Evolutionary conservation across 176 grass and related monocot species (phyloP).

Genomic region (Alopecurus myosuroides): DNA sequence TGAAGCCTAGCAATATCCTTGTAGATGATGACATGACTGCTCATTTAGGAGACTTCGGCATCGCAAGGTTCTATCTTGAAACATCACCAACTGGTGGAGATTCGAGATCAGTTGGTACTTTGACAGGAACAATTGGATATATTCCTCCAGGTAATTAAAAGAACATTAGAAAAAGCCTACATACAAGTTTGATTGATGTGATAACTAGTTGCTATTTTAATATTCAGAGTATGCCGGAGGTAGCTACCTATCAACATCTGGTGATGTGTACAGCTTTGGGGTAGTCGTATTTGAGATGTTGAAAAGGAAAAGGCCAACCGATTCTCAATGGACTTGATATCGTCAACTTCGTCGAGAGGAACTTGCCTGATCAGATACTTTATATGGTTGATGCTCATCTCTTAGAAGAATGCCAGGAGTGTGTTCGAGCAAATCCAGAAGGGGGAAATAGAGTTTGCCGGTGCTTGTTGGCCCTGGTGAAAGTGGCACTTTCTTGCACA

Average conservation of each 20-base stretch:
- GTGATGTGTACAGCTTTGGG: conserved; percentile 22
- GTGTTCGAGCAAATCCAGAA: neutral
- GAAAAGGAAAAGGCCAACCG: conserved; percentile 6
- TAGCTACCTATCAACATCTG: neutral
- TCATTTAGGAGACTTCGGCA: conserved; percentile 43
- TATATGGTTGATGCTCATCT: neutral
- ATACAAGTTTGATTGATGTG: too few relatives aligned
- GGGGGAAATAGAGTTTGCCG: neutral
- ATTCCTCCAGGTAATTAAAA: conserved; percentile 46
- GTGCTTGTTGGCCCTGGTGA: neutral
- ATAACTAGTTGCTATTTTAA: neutral
- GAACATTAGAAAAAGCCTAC: too few relatives aligned
- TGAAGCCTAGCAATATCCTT: conserved; percentile 51
- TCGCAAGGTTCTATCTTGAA: conserved; percentile 35
- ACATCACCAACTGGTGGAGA: neutral
- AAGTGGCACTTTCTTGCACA: conserved; percentile 15
- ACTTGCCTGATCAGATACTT: conserved; percentile 1
- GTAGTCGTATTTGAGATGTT: conserved; percentile 9
- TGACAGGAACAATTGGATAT: conserved; percentile 48
- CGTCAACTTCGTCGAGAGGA: neutral
- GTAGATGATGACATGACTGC: conserved; percentile 35
- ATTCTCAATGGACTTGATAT: conserved; percentile 6
- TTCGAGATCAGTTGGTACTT: neutral
- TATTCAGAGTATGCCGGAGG: conserved; percentile 7
- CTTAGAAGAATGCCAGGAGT: neutral